Conservation (phyloP, 1,284 basidiomycete species). For the Veloboletus limbatus region DNA sequence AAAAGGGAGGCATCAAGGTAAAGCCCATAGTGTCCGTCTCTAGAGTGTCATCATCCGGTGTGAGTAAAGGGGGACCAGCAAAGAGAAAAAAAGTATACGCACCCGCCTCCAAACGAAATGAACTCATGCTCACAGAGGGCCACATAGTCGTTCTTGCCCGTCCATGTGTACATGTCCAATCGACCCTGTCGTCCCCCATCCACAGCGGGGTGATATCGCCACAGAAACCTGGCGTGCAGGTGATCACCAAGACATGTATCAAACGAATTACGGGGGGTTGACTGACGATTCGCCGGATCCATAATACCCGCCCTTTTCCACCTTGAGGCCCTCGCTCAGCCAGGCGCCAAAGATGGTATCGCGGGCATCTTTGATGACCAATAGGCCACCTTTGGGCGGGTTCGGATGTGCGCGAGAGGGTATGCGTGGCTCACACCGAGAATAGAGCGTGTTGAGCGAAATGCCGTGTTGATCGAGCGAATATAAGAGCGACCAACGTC, state of each 20-base stretch:
- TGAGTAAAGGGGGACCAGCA: too few species aligned
- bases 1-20: constrained; percentile 84
- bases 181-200: constrained; percentile 23
- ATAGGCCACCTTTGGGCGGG: constrained; percentile 43
- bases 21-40: constrained; percentile 85
- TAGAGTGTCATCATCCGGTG: constrained; percentile 30
- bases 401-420: constrained; percentile 22
- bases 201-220: constrained; percentile 43
- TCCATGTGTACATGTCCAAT: constrained; percentile 78
- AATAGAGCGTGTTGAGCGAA: constrained; percentile 85
- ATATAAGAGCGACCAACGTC: constrained; percentile 86
- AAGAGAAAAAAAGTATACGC: constrained; percentile 25
- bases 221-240: constrained; percentile 64
- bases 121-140: constrained; percentile 79
- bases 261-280: too few species aligned
- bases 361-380: constrained; percentile 59
- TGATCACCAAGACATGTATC: too few species aligned
- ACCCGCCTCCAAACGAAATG: constrained; percentile 91
- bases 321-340: constrained; percentile 69
- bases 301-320: constrained; percentile 64
- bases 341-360: constrained; percentile 77
- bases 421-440: constrained; percentile 50
- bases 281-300: constrained; percentile 85
- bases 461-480: constrained; percentile 96
- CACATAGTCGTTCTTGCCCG: constrained; percentile 89